A percentile compares a stretch with the other conserved stretches of the same genome.
Evolutionary conservation across 75 land plant species (phyloP).

Genomic region (Pinus tabuliformis): DNA sequence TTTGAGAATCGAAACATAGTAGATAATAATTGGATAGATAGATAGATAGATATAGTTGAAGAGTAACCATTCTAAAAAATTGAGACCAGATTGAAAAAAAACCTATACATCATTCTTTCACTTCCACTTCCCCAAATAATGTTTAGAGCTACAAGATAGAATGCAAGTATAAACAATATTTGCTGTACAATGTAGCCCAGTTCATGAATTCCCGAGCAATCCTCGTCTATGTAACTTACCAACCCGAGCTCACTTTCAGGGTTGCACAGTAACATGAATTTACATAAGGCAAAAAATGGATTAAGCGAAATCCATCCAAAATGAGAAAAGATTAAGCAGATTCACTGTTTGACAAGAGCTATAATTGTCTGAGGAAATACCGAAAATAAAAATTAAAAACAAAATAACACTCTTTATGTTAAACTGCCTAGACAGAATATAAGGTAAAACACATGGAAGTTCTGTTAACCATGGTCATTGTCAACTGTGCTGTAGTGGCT

Average conservation of each 20-base stretch:
- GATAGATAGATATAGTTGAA: too few species aligned
- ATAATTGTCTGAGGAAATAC: background rate
- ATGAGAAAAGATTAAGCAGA: background rate
- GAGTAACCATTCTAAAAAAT: too few species aligned
- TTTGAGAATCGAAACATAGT: too few species aligned
- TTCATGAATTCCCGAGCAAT: background rate
- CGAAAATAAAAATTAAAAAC: background rate
- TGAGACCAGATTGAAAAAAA: background rate
- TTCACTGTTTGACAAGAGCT: background rate
- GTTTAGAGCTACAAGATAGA: background rate
- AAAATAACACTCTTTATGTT: background rate
- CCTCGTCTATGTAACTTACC: background rate
- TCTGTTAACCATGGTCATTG: background rate
- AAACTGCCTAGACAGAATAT: too few species aligned
- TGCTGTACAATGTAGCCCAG: constrained; percentile 5
- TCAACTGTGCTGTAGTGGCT: background rate
- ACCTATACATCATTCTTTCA: background rate
- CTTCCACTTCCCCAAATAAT: background rate
- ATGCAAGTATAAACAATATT: background rate
- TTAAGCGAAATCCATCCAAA: background rate
- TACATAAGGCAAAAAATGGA: background rate
- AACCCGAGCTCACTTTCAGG: background rate
- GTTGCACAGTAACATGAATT: background rate
- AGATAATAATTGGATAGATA: too few species aligned
- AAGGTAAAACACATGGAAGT: background rate